Percentiles rank a stretch among this genome's conserved stretches.
Conservation (phyloP, 257 asterid genomes). For the Solanum bukasovii region DNA sequence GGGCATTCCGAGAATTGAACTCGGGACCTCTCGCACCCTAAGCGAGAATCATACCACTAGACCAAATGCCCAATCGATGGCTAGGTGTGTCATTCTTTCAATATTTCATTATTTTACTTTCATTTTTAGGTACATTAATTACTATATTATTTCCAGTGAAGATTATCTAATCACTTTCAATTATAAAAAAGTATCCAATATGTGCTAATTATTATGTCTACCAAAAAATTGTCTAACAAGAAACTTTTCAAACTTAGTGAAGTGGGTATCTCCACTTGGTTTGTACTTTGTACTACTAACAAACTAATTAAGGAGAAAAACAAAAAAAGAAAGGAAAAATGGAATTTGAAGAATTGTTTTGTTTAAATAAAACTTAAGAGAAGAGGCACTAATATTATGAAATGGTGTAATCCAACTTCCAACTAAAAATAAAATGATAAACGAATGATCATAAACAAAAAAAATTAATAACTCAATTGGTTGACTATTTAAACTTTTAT, state of each 20-base stretch:
- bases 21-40: conserved; percentile 88
- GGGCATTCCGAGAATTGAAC: conserved; percentile 91
- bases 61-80: conserved; percentile 45
- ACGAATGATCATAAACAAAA: neutral
- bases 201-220: neutral
- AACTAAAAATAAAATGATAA: neutral
- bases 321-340: neutral
- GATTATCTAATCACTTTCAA: neutral
- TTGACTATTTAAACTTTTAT: no score
- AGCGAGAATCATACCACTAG: conserved; percentile 80
- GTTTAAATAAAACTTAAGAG: neutral
- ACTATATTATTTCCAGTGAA: neutral
- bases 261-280: neutral
- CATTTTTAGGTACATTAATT: neutral
- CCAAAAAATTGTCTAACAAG: neutral
- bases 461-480: no score
- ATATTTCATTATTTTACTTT: neutral
- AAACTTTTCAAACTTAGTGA: neutral
- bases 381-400: neutral
- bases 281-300: neutral
- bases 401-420: neutral
- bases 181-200: neutral
- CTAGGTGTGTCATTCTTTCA: rapidly evolving
- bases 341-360: neutral
- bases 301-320: neutral